Evolutionary conservation across 2,329 filamentous ascomycete species (phyloP), one percentile per base, ranked within the genome.

Genomic region (Cytospora mali): DNA sequence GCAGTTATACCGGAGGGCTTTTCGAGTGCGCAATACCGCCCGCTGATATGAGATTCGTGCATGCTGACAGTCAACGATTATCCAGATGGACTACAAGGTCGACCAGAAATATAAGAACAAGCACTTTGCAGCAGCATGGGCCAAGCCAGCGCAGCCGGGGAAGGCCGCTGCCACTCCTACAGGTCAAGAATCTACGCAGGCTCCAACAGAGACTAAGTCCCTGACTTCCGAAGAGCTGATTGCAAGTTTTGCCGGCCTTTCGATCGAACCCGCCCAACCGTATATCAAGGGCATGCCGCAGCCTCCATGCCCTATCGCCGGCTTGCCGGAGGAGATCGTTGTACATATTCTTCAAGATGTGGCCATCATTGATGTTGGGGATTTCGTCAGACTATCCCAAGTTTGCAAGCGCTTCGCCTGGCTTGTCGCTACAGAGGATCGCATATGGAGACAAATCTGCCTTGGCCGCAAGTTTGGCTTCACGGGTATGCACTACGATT

Each of bases 361-460:
- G 0, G 93, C 92, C 1, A 73, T 90, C 51, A 72, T 80, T 31
- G 95, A 99, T 68, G 82, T 96, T 0, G 89, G 88, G 3, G 86
- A 90, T 46, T 93, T 96, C 69, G 84, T 84, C 23, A 88, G 91
- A 27, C 80, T 93, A 18, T 84, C 92, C 0, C 85, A 88, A 66
- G 93, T 97, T 3, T 98, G 94, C 79, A 96, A 92, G 74, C 86
- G 89, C 16, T 79, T 98, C 50, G 93, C 94, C 25, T 97, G 90
- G 73, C 84, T 98, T 23, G 88, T 96, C 55, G 81, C 87, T 31
- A 91, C 90, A 6, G 93, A 98, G 73, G 89, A 97, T 69, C 84
- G 84, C 50, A 90, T 97, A 69, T 99, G 95, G 93, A 91, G 88
- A 64, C 84, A 86, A 21, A 77, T 97, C 5, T 91, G 89, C 52